These are phyloP conservation scores for Bruguiera sexangula DNA, from an alignment of 345 rosid genomes.

Conservation along the genomic window DNA sequence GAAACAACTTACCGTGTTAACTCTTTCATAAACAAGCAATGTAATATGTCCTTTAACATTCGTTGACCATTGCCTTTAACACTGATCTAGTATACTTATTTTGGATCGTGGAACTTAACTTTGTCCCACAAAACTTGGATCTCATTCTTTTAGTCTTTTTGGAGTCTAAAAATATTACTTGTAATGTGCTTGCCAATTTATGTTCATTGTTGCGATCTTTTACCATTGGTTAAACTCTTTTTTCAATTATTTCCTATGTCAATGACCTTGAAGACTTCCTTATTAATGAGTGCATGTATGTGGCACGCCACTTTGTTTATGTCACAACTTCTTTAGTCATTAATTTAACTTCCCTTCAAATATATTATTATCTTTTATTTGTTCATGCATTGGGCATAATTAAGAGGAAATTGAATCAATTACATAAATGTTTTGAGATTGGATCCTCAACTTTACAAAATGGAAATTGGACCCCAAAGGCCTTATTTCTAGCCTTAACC, in stretches of 20 bases:
- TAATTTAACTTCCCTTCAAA: background rate
- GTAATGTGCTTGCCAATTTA: background rate
- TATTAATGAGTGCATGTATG: constrained; percentile 18
- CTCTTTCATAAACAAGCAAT: constrained; percentile 17
- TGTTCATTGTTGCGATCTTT: background rate
- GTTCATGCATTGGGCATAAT: constrained; percentile 12
- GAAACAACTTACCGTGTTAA: constrained; percentile 23
- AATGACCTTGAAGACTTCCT: constrained; percentile 27
- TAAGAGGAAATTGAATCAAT: constrained; percentile 24
- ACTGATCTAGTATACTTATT: background rate
- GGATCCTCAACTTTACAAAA: background rate
- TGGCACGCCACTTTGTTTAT: background rate
- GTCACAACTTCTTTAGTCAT: background rate
- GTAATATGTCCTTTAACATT: background rate
- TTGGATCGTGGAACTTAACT: background rate
- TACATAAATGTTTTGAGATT: constrained; percentile 21
- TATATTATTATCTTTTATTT: background rate
- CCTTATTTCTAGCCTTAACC: constrained; percentile 1
- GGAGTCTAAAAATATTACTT: too few relatives aligned
- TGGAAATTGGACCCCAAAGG: background rate
- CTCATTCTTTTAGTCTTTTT: background rate
- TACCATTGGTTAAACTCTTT: constrained; percentile 12
- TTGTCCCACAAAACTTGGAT: background rate
- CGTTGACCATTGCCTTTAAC: too few relatives aligned
- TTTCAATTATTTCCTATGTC: constrained; percentile 12